Evolutionary conservation across 2,329 filamentous ascomycete genomes (phyloP).

Genomic region (Xylaria digitata): DNA sequence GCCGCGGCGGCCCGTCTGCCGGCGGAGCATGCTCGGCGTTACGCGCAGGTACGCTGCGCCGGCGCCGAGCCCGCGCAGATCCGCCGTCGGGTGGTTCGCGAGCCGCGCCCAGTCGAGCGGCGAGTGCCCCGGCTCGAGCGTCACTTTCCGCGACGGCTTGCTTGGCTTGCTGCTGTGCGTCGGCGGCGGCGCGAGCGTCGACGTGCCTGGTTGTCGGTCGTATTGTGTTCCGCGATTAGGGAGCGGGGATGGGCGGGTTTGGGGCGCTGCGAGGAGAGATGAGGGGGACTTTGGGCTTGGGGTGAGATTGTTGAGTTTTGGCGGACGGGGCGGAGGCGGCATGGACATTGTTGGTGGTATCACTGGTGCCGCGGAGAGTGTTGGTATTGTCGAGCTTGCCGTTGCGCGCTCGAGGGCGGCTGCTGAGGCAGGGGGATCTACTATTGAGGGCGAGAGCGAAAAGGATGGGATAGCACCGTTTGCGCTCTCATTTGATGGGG

Average conservation of each 20-base stretch:
- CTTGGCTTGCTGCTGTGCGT: slow-evolving; percentile 63
- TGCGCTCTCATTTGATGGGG: slow-evolving; percentile 31
- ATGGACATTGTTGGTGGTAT: slow-evolving; percentile 38
- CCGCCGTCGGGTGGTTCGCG: slow-evolving; percentile 67
- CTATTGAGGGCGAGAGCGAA: slow-evolving; percentile 54
- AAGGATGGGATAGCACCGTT: slow-evolving; percentile 57
- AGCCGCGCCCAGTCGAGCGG: slow-evolving; percentile 96
- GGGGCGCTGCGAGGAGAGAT: slow-evolving; percentile 43
- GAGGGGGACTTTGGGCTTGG: slow-evolving; percentile 20
- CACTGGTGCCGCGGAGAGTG: slow-evolving; percentile 29
- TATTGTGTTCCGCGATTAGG: slow-evolving; percentile 51
- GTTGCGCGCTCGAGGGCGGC: slow-evolving; percentile 42
- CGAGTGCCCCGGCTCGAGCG: slow-evolving; percentile 89
- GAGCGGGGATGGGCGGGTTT: slow-evolving; percentile 52
- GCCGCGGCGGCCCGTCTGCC: slow-evolving; percentile 83
- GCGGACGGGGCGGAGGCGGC: slow-evolving; percentile 44
- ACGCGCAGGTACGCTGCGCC: slow-evolving; percentile 74
- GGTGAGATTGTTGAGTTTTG: slow-evolving; percentile 43
- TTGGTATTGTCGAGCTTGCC: slow-evolving; percentile 28
- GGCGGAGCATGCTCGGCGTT: slow-evolving; percentile 81
- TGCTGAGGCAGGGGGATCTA: slow-evolving; percentile 44
- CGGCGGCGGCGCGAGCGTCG: slow-evolving; percentile 65
- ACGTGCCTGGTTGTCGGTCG: slow-evolving; percentile 49
- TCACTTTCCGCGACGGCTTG: slow-evolving; percentile 75
- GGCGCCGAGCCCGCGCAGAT: slow-evolving; percentile 72